phyloP scores from a whole-genome alignment of 2,329 filamentous ascomycete genomes.

The Fusarium anguioides region DNA sequence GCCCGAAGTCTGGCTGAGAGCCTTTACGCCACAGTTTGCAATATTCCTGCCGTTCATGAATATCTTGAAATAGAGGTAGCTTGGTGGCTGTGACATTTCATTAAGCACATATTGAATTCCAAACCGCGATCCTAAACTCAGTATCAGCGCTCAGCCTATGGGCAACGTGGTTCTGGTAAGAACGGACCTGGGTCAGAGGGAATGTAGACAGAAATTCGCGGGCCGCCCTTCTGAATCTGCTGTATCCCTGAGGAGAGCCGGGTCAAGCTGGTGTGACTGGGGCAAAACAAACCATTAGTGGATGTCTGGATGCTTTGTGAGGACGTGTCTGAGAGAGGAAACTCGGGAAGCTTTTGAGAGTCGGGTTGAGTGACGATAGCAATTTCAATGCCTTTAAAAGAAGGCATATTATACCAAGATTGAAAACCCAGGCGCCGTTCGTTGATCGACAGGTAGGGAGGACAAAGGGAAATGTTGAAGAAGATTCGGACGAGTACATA shows the following conservation, averaged over 20 bases:
- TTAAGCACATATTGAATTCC: constrained; percentile 61
- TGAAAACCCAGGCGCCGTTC: too few species aligned
- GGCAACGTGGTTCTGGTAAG: neutral
- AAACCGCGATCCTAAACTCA: constrained; percentile 60
- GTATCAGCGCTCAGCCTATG: constrained; percentile 2
- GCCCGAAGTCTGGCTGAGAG: constrained; percentile 50
- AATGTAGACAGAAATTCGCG: constrained; percentile 66
- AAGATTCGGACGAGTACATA: neutral
- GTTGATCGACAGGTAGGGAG: neutral
- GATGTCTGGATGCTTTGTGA: constrained; percentile 52
- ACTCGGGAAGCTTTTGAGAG: constrained; percentile 60
- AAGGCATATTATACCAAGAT: constrained; percentile 61
- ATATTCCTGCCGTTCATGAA: constrained; percentile 64
- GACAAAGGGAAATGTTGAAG: too few species aligned
- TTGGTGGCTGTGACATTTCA: constrained; percentile 48
- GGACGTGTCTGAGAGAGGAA: constrained; percentile 62
- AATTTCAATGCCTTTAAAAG: constrained; percentile 60
- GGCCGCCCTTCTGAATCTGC: constrained; percentile 49
- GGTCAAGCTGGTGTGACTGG: constrained; percentile 16
- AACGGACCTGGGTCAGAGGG: constrained; percentile 63
- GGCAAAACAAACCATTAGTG: constrained; percentile 27
- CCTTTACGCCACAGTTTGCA: constrained; percentile 64
- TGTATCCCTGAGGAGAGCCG: neutral
- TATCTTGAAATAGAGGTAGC: constrained; percentile 65
- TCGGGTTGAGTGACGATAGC: constrained; percentile 54